These are phyloP conservation scores for Vigna nakashimae DNA, from an alignment of 306 rosid genomes.

Conservation along the genomic window DNA sequence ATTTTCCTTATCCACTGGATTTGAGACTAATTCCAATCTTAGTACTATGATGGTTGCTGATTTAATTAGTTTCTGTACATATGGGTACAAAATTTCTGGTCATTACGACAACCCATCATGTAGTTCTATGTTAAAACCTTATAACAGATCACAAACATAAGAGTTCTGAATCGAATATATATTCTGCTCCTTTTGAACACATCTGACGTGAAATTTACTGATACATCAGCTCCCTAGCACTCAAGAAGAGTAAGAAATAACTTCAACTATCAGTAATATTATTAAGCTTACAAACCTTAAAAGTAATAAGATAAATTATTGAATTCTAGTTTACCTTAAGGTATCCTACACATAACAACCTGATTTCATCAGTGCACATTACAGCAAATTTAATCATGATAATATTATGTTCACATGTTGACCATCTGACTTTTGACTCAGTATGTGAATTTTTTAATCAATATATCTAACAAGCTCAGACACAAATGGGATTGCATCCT, in stretches of 20 bases:
- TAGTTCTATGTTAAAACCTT: not conserved
- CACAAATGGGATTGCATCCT: conserved; percentile 3
- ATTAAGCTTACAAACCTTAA: not conserved
- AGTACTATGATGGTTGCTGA: no score
- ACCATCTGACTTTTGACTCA: conserved; percentile 19
- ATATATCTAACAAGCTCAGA: conserved; percentile 32
- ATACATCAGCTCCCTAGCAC: not conserved
- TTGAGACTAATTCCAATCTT: no score
- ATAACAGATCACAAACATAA: not conserved
- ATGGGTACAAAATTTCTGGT: no score
- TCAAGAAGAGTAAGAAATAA: conserved; percentile 3
- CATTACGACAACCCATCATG: no score
- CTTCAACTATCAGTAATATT: not conserved
- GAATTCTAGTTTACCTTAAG: not conserved
- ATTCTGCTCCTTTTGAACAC: not conserved
- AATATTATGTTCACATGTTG: conserved; percentile 16
- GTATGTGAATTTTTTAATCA: conserved; percentile 1
- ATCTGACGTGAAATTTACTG: not conserved
- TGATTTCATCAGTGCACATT: not conserved
- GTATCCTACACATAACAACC: conserved; percentile 1
- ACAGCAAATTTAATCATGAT: conserved; percentile 13
- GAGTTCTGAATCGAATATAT: not conserved
- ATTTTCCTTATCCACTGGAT: no score
- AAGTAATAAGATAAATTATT: no score
- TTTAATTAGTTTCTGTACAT: no score